phyloP scores from a whole-genome alignment of 768 basidiomycete species.

The Cubamyces lactineus region DNA sequence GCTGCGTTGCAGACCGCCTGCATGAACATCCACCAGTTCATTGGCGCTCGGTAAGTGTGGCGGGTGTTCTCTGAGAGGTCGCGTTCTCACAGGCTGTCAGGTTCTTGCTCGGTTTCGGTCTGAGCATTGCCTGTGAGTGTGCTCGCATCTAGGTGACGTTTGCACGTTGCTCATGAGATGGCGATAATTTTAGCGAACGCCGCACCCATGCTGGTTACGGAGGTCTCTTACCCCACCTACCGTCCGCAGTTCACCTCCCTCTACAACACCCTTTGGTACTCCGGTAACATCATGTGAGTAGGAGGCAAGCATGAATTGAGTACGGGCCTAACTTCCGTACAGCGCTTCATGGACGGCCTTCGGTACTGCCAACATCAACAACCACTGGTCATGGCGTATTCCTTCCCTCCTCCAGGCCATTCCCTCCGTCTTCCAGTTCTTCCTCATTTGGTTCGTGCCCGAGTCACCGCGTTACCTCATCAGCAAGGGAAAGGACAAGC shows the following conservation, averaged over 20 bases:
- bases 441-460: constrained; percentile 68
- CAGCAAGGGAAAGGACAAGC: constrained; percentile 68
- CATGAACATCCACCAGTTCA: constrained; percentile 77
- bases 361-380: constrained; percentile 72
- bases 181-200: constrained; percentile 52
- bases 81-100: constrained; percentile 32
- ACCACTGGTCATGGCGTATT: constrained; percentile 81
- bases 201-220: constrained; percentile 83
- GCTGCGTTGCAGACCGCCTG: constrained; percentile 71
- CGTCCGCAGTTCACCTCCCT: constrained; percentile 77
- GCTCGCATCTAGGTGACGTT: neutral
- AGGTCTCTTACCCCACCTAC: constrained; percentile 83
- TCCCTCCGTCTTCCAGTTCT: constrained; percentile 69
- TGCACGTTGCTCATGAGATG: constrained; percentile 29
- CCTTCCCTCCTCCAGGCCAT: constrained; percentile 74
- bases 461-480: constrained; percentile 88
- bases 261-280: constrained; percentile 88
- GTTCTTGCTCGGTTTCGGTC: constrained; percentile 77
- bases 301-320: neutral
- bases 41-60: constrained; percentile 65
- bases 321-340: neutral
- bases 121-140: constrained; percentile 63
- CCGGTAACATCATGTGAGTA: constrained; percentile 74
- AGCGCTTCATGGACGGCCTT: constrained; percentile 82
- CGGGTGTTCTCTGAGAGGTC: neutral